phyloP scores from a whole-genome alignment of 2,329 filamentous ascomycete genomes.

The Basipetospora chlamydospora region DNA sequence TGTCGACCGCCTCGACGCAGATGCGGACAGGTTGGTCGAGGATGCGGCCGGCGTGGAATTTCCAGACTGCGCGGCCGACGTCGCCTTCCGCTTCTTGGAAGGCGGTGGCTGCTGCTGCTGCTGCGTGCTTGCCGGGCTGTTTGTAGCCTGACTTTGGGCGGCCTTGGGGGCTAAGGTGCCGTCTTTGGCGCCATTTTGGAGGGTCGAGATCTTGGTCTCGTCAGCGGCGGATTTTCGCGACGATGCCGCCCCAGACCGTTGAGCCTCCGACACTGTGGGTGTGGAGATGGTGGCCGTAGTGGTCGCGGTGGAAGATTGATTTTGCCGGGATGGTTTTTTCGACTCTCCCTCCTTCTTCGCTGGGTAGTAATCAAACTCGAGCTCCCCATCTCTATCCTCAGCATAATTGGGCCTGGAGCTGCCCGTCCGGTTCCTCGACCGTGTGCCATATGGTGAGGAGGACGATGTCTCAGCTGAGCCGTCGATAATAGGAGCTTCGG shows the following conservation, averaged over 20 bases:
- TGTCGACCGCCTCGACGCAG: slow-evolving; percentile 2
- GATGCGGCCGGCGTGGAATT: slow-evolving; percentile 12
- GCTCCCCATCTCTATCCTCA: slow-evolving; percentile 80
- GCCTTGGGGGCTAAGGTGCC: slow-evolving; percentile 1
- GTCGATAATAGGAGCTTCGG: slow-evolving; percentile 28
- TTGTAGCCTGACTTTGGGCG: background rate
- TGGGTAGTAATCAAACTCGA: slow-evolving; percentile 63
- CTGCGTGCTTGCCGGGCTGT: background rate
- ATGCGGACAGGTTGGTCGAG: too few species aligned
- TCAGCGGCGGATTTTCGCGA: slow-evolving; percentile 7
- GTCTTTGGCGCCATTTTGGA: slow-evolving; percentile 3
- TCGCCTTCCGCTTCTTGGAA: slow-evolving; percentile 83
- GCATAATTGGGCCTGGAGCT: slow-evolving; percentile 83
- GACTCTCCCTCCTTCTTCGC: slow-evolving; percentile 40
- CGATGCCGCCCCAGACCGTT: background rate
- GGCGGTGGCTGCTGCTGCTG: too few species aligned
- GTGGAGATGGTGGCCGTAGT: too few species aligned
- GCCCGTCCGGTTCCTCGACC: slow-evolving; percentile 76
- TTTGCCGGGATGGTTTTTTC: slow-evolving; percentile 37
- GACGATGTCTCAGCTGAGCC: slow-evolving; percentile 35
- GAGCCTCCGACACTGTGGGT: background rate
- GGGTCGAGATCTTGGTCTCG: background rate
- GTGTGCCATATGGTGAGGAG: slow-evolving; percentile 72
- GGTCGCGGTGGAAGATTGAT: too few species aligned
- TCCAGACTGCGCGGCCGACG: slow-evolving; percentile 22